Evolutionary conservation across 2,329 filamentous ascomycete species (phyloP), one percentile per base, ranked within the genome.

Genomic region (Elsinoe australis): DNA sequence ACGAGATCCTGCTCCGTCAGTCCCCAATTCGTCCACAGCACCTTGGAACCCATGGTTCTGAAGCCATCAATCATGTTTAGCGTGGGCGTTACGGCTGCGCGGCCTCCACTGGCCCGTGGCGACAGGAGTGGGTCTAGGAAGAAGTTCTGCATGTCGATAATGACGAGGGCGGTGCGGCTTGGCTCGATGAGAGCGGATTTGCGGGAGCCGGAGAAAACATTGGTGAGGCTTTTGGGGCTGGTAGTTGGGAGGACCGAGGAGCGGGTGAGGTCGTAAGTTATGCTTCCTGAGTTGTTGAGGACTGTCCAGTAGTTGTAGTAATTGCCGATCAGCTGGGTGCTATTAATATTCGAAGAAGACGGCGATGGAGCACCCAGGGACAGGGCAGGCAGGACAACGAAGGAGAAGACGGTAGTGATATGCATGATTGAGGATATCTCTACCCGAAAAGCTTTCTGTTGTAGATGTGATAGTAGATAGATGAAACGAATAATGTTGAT

Each of bases 251-350:
- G 52, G 12, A 56, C 51, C 10, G 59, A 53, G 21, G 57, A 59
- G 45, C 59, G 53, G 9, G 59, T 65, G 22, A 64, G 53, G 53
- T 64, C 62, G 48, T 51, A 62, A 19, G 58, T 56, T 33, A 55
- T 56, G 31, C 56, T 55, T 10, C 24, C 24, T 6, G 39, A 31
- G 29, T 54, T 54, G 34, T 55, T 39, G 34, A 45, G 53, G 28
- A 52, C 19, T 15, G 47, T 48, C 57, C 58, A 64, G 55, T 63
- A 63, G 51, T 64, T 64, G 52, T 63, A 63, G 50, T 57, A 59
- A 48, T 61, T 64, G 22, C 61, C 60, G n/a, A 61, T 51, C 9
- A 52, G 45, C 22, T 47, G 31, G 34, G 51, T n/a, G n/a, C n/a
- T n/a, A n/a, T n/a, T n/a, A n/a, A n/a, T n/a, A n/a, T n/a, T n/a